Conservation (phyloP, 768 basidiomycete species). For the Tulasnella sp. region DNA sequence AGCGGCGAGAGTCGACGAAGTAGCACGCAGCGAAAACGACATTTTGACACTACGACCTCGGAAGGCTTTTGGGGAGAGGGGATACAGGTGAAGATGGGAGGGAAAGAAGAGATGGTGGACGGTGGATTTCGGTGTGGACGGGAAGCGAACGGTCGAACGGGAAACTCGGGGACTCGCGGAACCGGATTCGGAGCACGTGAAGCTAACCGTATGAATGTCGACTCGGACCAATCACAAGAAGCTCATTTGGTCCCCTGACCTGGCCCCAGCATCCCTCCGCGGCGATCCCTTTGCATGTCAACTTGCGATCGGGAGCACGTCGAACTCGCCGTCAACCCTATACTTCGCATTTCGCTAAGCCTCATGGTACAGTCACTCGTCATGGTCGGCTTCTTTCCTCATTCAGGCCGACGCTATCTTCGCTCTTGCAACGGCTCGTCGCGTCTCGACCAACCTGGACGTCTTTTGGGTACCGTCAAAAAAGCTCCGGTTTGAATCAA, state of each 20-base stretch:
- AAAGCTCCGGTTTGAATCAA: too few relatives aligned
- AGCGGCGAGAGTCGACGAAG: not conserved
- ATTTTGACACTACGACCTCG: not conserved
- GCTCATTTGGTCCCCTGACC: not conserved
- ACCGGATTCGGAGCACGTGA: not conserved
- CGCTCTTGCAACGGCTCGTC: too few relatives aligned
- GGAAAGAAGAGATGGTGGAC: not conserved
- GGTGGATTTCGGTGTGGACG: constrained; percentile 1
- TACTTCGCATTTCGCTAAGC: too few relatives aligned
- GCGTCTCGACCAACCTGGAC: too few relatives aligned
- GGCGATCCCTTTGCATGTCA: not conserved
- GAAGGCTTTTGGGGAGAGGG: not conserved
- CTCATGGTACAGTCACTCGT: too few relatives aligned
- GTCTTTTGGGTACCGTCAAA: too few relatives aligned
- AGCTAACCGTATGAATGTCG: not conserved
- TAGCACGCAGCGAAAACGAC: not conserved
- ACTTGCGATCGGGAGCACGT: too few relatives aligned
- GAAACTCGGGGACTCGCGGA: not conserved
- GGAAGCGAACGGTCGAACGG: not conserved
- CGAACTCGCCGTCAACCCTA: too few relatives aligned
- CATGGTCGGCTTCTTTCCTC: too few relatives aligned
- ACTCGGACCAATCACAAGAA: not conserved
- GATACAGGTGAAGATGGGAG: not conserved
- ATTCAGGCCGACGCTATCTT: too few relatives aligned
- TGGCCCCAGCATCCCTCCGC: not conserved